A percentile compares a stretch with the other conserved stretches of the same genome.
Evolutionary conservation across 2,329 filamentous ascomycete genomes (phyloP).

Genomic region (Metarhizium anisopliae): DNA sequence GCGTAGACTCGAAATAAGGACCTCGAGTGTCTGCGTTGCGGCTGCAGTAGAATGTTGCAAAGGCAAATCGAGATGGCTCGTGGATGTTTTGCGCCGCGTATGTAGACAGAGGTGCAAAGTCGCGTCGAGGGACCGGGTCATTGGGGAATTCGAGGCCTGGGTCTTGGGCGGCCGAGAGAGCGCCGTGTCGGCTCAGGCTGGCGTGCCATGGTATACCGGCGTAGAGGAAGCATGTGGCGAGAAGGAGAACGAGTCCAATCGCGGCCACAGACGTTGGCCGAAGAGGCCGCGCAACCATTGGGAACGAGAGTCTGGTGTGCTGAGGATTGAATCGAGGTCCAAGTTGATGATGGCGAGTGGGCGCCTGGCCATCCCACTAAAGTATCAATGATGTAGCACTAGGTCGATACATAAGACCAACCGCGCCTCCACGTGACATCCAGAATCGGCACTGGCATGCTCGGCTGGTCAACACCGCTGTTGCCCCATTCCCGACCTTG

Average conservation of each 20-base stretch:
- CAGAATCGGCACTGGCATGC: no score
- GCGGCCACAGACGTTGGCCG: not conserved
- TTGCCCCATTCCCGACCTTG: no score
- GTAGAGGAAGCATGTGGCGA: not conserved
- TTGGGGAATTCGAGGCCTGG: constrained; percentile 1
- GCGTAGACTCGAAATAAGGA: not conserved
- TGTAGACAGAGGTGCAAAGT: not conserved
- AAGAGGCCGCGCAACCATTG: not conserved
- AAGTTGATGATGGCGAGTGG: no score
- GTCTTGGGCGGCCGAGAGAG: not conserved
- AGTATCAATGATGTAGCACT: no score
- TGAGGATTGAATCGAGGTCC: no score
- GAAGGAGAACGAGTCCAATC: not conserved
- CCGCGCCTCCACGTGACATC: no score
- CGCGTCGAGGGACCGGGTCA: constrained; percentile 1
- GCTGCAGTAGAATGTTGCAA: constrained; percentile 2
- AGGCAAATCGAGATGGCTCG: not conserved
- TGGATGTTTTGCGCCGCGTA: constrained; percentile 2
- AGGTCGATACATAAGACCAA: no score
- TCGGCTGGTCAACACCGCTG: no score
- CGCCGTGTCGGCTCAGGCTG: not conserved
- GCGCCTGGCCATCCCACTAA: no score
- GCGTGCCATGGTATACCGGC: not conserved
- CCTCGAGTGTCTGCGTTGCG: not conserved
- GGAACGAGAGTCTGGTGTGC: no score